Evolutionary conservation across 2,329 filamentous ascomycete species (phyloP).

Genomic region (Xylariaceae sp.): DNA sequence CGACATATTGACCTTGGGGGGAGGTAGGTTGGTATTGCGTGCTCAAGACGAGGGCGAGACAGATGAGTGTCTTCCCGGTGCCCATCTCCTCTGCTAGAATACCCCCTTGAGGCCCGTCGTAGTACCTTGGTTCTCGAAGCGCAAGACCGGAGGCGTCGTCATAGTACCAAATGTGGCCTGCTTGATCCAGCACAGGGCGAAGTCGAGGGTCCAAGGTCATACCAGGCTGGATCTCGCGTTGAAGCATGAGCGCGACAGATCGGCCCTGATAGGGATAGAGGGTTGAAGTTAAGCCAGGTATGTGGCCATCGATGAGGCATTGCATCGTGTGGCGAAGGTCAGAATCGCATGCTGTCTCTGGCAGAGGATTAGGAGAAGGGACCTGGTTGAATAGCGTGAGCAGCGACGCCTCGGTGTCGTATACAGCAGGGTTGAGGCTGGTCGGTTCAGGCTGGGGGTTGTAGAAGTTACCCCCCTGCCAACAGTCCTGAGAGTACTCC

Average conservation of each 20-base stretch:
- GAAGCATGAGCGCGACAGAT: slow-evolving; percentile 77
- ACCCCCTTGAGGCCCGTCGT: slow-evolving; percentile 70
- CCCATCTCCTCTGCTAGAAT: slow-evolving; percentile 79
- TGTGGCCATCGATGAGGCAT: slow-evolving; percentile 47
- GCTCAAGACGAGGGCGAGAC: slow-evolving; percentile 68
- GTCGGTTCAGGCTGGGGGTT: slow-evolving; percentile 12
- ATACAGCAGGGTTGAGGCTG: slow-evolving; percentile 31
- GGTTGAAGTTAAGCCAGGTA: slow-evolving; percentile 56
- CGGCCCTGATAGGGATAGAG: slow-evolving; percentile 76
- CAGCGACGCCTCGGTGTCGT: slow-evolving; percentile 47
- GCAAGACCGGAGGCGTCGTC: slow-evolving; percentile 60
- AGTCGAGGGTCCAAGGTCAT: slow-evolving; percentile 69
- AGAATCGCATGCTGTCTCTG: slow-evolving; percentile 42
- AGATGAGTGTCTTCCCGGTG: slow-evolving; percentile 82
- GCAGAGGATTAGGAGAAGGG: slow-evolving; percentile 59
- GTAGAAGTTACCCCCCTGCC: slow-evolving; percentile 43
- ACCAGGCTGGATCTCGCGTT: slow-evolving; percentile 64
- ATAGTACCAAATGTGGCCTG: slow-evolving; percentile 62
- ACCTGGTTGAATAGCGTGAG: slow-evolving; percentile 69
- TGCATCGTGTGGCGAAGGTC: slow-evolving; percentile 51
- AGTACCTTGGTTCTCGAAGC: slow-evolving; percentile 61
- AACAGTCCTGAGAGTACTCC: slow-evolving; percentile 51
- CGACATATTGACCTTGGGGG: slow-evolving; percentile 57
- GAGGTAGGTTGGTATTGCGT: slow-evolving; percentile 62
- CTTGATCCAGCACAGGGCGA: slow-evolving; percentile 53